Evolutionary conservation across 768 basidiomycete genomes (phyloP).

Genomic region (Dioszegia hungarica): DNA sequence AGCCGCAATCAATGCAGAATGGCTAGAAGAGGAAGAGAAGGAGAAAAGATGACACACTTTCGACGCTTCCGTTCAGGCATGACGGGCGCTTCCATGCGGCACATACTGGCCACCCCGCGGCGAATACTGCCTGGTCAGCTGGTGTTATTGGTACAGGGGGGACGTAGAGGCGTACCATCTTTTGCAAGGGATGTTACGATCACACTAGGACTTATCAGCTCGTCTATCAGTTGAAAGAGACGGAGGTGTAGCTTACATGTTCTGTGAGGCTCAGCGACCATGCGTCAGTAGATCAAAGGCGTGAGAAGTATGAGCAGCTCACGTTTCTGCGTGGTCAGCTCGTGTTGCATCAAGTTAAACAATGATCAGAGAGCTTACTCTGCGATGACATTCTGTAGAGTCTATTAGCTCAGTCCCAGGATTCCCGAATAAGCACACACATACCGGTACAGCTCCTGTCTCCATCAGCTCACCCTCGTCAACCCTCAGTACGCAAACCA

Average conservation of each 20-base stretch:
- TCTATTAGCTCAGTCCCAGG: too few species aligned
- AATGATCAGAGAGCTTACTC: conserved; percentile 23
- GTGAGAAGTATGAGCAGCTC: not conserved
- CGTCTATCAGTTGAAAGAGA: not conserved
- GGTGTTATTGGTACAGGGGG: not conserved
- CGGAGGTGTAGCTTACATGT: conserved; percentile 26
- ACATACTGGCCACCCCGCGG: conserved; percentile 41
- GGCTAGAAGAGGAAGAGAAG: not conserved
- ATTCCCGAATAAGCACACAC: too few species aligned
- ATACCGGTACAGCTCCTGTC: conserved; percentile 43
- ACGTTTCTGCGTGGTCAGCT: conserved; percentile 5
- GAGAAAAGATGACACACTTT: conserved; percentile 18
- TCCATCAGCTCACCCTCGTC: not conserved
- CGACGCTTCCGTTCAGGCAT: conserved; percentile 31
- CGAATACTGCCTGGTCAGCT: conserved; percentile 27
- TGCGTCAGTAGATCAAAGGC: not conserved
- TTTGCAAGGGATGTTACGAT: conserved; percentile 43
- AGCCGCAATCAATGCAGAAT: too few species aligned
- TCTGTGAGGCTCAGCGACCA: conserved; percentile 15
- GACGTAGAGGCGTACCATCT: conserved; percentile 28
- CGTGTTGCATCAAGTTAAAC: not conserved
- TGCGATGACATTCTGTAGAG: conserved; percentile 39
- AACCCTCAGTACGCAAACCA: not conserved
- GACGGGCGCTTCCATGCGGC: conserved; percentile 37
- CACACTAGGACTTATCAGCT: conserved; percentile 34